phyloP scores from a whole-genome alignment of 192 early-diverging fungal species.

The Entomortierella lignicola region DNA sequence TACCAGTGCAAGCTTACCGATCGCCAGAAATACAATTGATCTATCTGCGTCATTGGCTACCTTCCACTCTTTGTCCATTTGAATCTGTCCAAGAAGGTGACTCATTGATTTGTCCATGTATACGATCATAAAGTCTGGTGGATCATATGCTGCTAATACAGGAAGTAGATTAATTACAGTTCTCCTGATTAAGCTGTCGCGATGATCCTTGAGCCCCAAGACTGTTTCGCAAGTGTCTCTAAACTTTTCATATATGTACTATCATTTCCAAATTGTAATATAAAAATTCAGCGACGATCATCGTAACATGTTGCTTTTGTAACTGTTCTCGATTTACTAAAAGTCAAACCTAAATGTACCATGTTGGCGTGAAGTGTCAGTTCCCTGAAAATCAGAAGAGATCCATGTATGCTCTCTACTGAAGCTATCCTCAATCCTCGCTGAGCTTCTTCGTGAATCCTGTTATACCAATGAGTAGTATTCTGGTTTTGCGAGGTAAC shows the following conservation, averaged over 20 bases:
- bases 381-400: constrained; percentile 83
- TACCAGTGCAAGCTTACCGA: constrained; percentile 85
- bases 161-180: constrained; percentile 89
- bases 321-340: too few species aligned
- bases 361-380: constrained; percentile 82
- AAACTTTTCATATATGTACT: constrained; percentile 90
- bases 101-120: constrained; percentile 80
- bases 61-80: constrained; percentile 71
- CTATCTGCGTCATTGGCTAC: constrained; percentile 31
- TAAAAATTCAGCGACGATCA: not conserved
- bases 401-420: constrained; percentile 85
- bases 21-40: constrained; percentile 77
- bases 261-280: not conserved
- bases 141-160: constrained; percentile 81
- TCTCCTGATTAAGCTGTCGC: constrained; percentile 78
- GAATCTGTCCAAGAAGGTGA: constrained; percentile 77
- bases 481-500: constrained; percentile 62
- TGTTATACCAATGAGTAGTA: constrained; percentile 74
- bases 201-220: constrained; percentile 78
- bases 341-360: too few species aligned
- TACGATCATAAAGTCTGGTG: constrained; percentile 72
- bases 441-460: constrained; percentile 85
- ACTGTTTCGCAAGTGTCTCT: constrained; percentile 80
- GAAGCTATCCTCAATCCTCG: constrained; percentile 72
- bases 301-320: not conserved